Base-by-base conservation (phyloP, 75 land plant genomes). In the Adiantum capillusveneris region DNA sequence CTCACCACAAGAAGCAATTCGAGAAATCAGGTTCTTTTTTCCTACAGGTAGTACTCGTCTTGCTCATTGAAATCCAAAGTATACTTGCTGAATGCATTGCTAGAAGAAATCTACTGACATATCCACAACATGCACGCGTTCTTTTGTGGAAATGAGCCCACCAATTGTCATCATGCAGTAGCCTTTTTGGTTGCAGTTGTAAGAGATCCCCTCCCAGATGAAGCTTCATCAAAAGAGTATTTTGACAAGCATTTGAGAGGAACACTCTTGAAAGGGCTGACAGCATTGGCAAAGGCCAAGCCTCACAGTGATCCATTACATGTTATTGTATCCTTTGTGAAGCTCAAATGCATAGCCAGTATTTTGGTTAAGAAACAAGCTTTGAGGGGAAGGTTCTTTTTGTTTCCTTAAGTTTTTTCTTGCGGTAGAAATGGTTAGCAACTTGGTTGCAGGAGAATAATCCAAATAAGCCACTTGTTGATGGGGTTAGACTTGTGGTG, bases 251-350 rank as follows among this genome's bases (percentile, higher is more conserved):
- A 53, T 24, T 28, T 72, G 58, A 59, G 66, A 53, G 52, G 60
- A 1, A 16, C 60, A 7, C 43, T 72, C 37, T 25, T 72, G 45
- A 72, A 65, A 54, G 75, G 75, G 34, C 50, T 72, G 21, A 72
- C 69, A 26, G 62, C 70, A 26, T 63, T 72, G 28, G 68, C 75
- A 42, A 65, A 65, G 27, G 41, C 70, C 12, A 72, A 72, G 42
- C 75, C 69, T 11, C 57, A 60, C 53, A 42, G 36, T 16, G 73
- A 70, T 18, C 72, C 75, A 19, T 20, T 29, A 22, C 36, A 53
- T 56, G 75, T 59, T 6, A 60, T 65, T 60, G 75, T 72, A 72
- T 72, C 69, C 75, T 72, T 22, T n/a, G 1, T n/a, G n/a, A n/a
- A n/a, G n/a, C n/a, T n/a, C n/a, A n/a, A n/a, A n/a, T n/a, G n/a